Conservation (phyloP, 352 stramenopile species). For the Phytophthora boehmeriae region DNA sequence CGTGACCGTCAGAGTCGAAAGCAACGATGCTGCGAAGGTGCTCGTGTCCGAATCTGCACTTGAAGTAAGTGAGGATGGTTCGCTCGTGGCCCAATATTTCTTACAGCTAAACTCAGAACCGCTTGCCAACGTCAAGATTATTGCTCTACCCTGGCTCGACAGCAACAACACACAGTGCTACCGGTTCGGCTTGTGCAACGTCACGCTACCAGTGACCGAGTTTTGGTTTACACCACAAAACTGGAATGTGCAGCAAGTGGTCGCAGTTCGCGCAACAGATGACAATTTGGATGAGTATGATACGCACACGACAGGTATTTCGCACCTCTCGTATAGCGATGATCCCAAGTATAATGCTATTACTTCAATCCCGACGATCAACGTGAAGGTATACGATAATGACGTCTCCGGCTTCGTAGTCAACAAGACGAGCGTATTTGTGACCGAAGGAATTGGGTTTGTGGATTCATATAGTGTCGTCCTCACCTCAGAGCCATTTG, state of each 20-base stretch:
- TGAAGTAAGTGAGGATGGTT: slow-evolving; percentile 63
- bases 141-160: slow-evolving; percentile 74
- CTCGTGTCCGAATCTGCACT: slow-evolving; percentile 63
- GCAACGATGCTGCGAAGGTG: slow-evolving; percentile 61
- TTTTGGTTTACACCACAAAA: slow-evolving; percentile 67
- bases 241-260: slow-evolving; percentile 67
- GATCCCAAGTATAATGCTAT: slow-evolving; percentile 75
- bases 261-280: slow-evolving; percentile 61
- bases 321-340: slow-evolving; percentile 65
- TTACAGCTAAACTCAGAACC: slow-evolving; percentile 69
- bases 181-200: slow-evolving; percentile 73
- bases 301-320: slow-evolving; percentile 66
- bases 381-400: slow-evolving; percentile 66
- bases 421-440: slow-evolving; percentile 41
- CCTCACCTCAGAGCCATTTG: slow-evolving; percentile 65
- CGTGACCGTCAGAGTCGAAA: slow-evolving; percentile 59
- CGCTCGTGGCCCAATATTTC: slow-evolving; percentile 44
- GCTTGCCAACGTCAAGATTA: slow-evolving; percentile 59
- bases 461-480: slow-evolving; percentile 62
- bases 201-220: slow-evolving; percentile 57
- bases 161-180: slow-evolving; percentile 66
- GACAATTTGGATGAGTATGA: slow-evolving; percentile 76
- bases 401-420: slow-evolving; percentile 62
- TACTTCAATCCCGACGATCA: slow-evolving; percentile 56
- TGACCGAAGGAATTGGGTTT: slow-evolving; percentile 47